Evolutionary conservation across 257 asterid species (phyloP).

Genomic region (Lycium ferocissimum): DNA sequence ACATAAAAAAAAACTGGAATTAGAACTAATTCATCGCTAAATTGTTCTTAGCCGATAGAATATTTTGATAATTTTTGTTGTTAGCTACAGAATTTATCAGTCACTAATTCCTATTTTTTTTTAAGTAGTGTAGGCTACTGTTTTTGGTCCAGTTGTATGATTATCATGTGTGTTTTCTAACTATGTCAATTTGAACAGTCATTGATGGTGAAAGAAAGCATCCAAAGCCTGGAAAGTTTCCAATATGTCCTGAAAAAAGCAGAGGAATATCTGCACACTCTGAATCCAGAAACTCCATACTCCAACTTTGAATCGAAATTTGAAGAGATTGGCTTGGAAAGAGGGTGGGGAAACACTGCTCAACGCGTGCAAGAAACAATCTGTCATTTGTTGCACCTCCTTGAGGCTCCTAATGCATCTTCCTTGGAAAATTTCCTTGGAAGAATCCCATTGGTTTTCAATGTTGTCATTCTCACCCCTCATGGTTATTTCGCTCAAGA

Average conservation of each 20-base stretch:
- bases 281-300: slow-evolving; percentile 32
- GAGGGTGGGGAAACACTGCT: slow-evolving; percentile 42
- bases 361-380: slow-evolving; percentile 35
- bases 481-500: slow-evolving; percentile 56
- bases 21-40: no score
- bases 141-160: background rate
- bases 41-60: no score
- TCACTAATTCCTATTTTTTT: no score
- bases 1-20: no score
- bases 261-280: slow-evolving; percentile 37
- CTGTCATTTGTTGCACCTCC: slow-evolving; percentile 35
- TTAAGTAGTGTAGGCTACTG: background rate
- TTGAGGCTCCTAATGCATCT: slow-evolving; percentile 43
- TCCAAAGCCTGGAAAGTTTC: slow-evolving; percentile 29
- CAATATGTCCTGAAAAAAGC: slow-evolving; percentile 36
- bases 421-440: slow-evolving; percentile 46
- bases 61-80: no score
- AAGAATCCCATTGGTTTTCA: slow-evolving; percentile 45
- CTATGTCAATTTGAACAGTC: slow-evolving; percentile 24
- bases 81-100: no score
- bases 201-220: slow-evolving; percentile 40
- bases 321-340: slow-evolving; percentile 39
- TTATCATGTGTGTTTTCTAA: background rate
- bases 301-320: slow-evolving; percentile 33
- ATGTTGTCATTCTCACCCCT: slow-evolving; percentile 44